phyloP scores from a whole-genome alignment of 1,284 basidiomycete species.

The Heliocybe sulcata region DNA sequence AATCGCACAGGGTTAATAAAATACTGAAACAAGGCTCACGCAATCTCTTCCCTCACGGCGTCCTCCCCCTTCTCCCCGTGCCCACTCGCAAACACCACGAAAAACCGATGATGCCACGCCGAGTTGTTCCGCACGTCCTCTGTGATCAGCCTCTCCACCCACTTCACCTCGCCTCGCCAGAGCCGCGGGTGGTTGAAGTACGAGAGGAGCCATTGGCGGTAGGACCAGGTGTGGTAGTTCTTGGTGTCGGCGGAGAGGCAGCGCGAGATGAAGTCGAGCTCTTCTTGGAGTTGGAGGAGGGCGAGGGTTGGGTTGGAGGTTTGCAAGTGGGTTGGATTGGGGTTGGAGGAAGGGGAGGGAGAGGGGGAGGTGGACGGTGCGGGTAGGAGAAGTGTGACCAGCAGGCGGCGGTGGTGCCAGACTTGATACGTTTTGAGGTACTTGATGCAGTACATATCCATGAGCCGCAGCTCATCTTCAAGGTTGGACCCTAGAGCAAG shows the following conservation, averaged over 20 bases:
- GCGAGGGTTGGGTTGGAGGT: slow-evolving; percentile 19
- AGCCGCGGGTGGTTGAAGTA: slow-evolving; percentile 53
- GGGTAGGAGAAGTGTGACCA: slow-evolving; percentile 47
- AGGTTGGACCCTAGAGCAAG: slow-evolving; percentile 61
- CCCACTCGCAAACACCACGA: slow-evolving; percentile 76
- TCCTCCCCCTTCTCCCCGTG: slow-evolving; percentile 53
- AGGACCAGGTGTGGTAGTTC: slow-evolving; percentile 97
- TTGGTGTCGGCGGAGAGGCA: slow-evolving; percentile 75
- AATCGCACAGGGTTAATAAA: too few relatives aligned
- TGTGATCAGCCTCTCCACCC: slow-evolving; percentile 69
- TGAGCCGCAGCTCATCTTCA: slow-evolving; percentile 68
- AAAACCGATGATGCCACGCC: slow-evolving; percentile 98
- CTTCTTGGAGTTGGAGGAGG: slow-evolving; percentile 32
- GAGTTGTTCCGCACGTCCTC: slow-evolving; percentile 92
- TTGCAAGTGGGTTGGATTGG: not conserved
- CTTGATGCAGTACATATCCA: slow-evolving; percentile 78
- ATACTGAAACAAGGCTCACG: too few relatives aligned
- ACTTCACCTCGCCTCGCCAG: slow-evolving; percentile 76
- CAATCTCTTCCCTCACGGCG: slow-evolving; percentile 59
- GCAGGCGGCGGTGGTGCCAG: slow-evolving; percentile 91
- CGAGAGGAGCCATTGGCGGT: slow-evolving; percentile 87
- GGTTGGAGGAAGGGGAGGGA: not conserved
- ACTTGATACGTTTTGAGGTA: slow-evolving; percentile 94
- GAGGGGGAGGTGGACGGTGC: slow-evolving; percentile 4
- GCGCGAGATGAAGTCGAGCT: slow-evolving; percentile 74